These are phyloP conservation scores for Pythium guiyangense DNA, from an alignment of 352 stramenopile species.

Conservation along the genomic window DNA sequence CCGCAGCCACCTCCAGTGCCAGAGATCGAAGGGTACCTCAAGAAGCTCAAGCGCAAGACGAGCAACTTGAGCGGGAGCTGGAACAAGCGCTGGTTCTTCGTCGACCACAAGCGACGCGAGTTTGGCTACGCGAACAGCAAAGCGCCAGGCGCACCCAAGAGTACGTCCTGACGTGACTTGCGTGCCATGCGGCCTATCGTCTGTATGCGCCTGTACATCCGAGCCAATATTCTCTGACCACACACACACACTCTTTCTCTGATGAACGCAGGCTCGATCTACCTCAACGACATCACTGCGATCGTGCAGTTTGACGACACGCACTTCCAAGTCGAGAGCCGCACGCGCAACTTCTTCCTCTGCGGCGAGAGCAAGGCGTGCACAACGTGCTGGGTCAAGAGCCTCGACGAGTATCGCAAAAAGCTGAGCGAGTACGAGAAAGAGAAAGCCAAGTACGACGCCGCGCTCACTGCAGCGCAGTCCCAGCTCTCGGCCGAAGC, in stretches of 20 bases:
- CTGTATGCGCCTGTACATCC: not conserved
- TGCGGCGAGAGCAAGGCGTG: slow-evolving; percentile 82
- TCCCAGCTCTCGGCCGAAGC: slow-evolving; percentile 8
- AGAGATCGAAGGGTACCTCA: slow-evolving; percentile 83
- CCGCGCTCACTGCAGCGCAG: slow-evolving; percentile 8
- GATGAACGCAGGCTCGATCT: slow-evolving; percentile 61
- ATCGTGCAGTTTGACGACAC: slow-evolving; percentile 83
- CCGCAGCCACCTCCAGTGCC: slow-evolving; percentile 50
- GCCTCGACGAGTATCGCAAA: slow-evolving; percentile 74
- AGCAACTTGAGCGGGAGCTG: slow-evolving; percentile 69
- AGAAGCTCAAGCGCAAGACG: slow-evolving; percentile 86
- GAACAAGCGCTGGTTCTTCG: slow-evolving; percentile 88
- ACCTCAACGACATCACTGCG: slow-evolving; percentile 83
- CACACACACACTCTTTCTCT: not conserved
- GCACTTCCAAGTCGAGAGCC: slow-evolving; percentile 82
- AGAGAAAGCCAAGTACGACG: slow-evolving; percentile 37
- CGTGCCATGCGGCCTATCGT: too few species aligned
- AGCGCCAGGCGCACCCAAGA: slow-evolving; percentile 31
- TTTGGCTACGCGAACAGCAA: slow-evolving; percentile 71
- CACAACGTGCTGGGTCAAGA: slow-evolving; percentile 76
- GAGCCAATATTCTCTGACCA: not conserved
- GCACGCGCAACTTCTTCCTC: slow-evolving; percentile 82
- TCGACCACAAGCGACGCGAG: slow-evolving; percentile 65
- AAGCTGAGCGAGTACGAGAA: slow-evolving; percentile 69
- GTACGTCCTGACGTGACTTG: slow-evolving; percentile 24